Percentiles rank a stretch among this genome's conserved stretches.
These are phyloP conservation scores for Onygenales sp. DNA, from an alignment of 2,329 filamentous ascomycete genomes.

Conservation along the genomic window DNA sequence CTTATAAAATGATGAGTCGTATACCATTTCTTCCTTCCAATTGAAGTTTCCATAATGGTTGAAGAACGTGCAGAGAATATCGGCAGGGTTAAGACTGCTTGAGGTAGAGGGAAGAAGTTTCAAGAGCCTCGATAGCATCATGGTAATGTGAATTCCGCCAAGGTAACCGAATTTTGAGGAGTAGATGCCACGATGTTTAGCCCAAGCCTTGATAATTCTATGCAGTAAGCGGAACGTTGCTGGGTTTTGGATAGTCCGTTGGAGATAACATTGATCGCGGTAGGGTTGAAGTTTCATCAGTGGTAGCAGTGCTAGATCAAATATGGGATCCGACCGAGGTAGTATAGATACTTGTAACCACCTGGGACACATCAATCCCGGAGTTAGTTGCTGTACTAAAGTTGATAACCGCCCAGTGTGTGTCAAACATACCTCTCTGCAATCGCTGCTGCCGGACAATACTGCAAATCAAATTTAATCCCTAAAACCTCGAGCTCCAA, in stretches of 20 bases:
- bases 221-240: slow-evolving; percentile 50
- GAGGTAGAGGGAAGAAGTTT: slow-evolving; percentile 41
- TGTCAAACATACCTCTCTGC: slow-evolving; percentile 35
- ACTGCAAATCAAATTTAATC: slow-evolving; percentile 56
- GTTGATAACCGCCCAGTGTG: neutral
- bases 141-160: slow-evolving; percentile 54
- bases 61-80: slow-evolving; percentile 54
- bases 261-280: slow-evolving; percentile 53
- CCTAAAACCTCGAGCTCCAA: slow-evolving; percentile 52
- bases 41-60: slow-evolving; percentile 52
- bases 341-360: slow-evolving; percentile 32
- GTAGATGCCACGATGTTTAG: slow-evolving; percentile 53
- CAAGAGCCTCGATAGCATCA: slow-evolving; percentile 51
- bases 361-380: slow-evolving; percentile 11
- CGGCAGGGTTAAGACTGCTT: slow-evolving; percentile 35
- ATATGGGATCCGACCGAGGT: slow-evolving; percentile 44
- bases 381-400: neutral
- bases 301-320: slow-evolving; percentile 46
- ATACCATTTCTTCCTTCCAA: slow-evolving; percentile 47
- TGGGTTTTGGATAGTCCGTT: slow-evolving; percentile 50
- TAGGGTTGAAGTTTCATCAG: slow-evolving; percentile 55
- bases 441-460: slow-evolving; percentile 50
- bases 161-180: slow-evolving; percentile 56
- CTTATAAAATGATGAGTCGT: slow-evolving; percentile 48
- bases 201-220: slow-evolving; percentile 54